These are phyloP conservation scores for Dorcoceras hygrometricum DNA, from an alignment of 257 asterid species.

Conservation along the genomic window DNA sequence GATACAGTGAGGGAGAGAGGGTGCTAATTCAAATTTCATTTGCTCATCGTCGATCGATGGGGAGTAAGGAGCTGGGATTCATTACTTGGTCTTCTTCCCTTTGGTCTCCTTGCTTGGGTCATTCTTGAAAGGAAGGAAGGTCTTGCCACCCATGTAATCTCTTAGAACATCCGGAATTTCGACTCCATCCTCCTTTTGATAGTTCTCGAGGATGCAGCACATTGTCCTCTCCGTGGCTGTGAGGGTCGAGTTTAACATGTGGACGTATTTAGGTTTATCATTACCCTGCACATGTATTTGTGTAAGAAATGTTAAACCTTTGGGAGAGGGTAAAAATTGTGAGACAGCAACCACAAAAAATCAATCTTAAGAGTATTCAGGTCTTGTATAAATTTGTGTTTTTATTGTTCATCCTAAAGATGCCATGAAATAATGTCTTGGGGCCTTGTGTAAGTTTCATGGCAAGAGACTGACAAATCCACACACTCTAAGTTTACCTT, in stretches of 20 bases:
- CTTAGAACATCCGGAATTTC: conserved; percentile 77
- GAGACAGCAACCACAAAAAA: neutral
- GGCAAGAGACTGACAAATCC: neutral
- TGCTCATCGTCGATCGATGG: neutral
- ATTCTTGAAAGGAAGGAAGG: conserved; percentile 65
- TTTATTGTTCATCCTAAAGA: neutral
- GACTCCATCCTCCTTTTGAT: conserved; percentile 86
- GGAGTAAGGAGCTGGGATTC: conserved; percentile 7
- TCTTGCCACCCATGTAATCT: conserved; percentile 64
- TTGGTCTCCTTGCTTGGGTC: conserved; percentile 46
- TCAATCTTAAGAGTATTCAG: neutral
- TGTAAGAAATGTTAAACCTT: conserved; percentile 1
- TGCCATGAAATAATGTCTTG: neutral
- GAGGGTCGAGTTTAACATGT: conserved; percentile 87
- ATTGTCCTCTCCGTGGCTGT: conserved; percentile 95
- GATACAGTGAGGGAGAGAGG: neutral
- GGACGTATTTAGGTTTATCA: conserved; percentile 73
- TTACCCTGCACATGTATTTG: conserved; percentile 52
- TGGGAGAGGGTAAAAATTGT: conserved; percentile 1
- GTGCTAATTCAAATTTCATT: neutral
- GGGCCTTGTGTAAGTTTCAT: neutral
- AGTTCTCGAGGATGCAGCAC: conserved; percentile 85
- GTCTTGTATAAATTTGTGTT: neutral
- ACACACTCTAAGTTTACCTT: conserved; percentile 39
- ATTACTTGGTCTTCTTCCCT: conserved; percentile 58